Conservation (phyloP, 352 stramenopile species). For the Pythium periplocum region DNA sequence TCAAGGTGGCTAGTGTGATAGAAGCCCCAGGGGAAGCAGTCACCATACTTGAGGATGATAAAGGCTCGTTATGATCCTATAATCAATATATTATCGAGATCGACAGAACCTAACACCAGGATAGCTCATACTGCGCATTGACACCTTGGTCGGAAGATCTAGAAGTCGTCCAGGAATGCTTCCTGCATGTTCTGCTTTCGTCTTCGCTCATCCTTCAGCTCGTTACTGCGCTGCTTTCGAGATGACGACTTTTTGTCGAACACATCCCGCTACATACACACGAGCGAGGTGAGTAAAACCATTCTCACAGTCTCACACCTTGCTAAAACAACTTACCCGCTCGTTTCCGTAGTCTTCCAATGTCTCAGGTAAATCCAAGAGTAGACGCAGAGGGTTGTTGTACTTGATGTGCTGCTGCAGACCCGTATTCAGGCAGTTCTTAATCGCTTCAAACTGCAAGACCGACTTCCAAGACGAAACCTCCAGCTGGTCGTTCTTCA, state of each 20-base stretch:
- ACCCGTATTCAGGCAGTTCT: conserved; percentile 60
- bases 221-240: conserved; percentile 76
- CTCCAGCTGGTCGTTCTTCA: conserved; percentile 72
- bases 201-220: conserved; percentile 70
- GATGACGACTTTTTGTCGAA: conserved; percentile 80
- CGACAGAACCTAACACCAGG: too few relatives aligned
- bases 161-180: conserved; percentile 60
- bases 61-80: too few relatives aligned
- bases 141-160: conserved; percentile 5
- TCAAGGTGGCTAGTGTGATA: too few relatives aligned
- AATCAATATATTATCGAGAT: too few relatives aligned
- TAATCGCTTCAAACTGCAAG: conserved; percentile 80
- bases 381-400: conserved; percentile 74
- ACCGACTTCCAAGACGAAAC: conserved; percentile 77
- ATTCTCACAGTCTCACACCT: too few relatives aligned
- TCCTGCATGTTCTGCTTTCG: conserved; percentile 79
- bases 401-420: conserved; percentile 87
- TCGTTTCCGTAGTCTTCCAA: conserved; percentile 71
- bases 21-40: too few relatives aligned
- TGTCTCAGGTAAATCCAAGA: conserved; percentile 74
- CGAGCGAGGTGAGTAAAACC: conserved; percentile 4
- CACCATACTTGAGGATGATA: too few relatives aligned
- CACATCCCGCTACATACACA: conserved; percentile 46
- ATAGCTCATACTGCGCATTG: too few relatives aligned
- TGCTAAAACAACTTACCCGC: conserved; percentile 30